Percentiles rank a stretch among this genome's conserved stretches.
phyloP scores from a whole-genome alignment of 2,329 filamentous ascomycete species.

The Nemania sp. region DNA sequence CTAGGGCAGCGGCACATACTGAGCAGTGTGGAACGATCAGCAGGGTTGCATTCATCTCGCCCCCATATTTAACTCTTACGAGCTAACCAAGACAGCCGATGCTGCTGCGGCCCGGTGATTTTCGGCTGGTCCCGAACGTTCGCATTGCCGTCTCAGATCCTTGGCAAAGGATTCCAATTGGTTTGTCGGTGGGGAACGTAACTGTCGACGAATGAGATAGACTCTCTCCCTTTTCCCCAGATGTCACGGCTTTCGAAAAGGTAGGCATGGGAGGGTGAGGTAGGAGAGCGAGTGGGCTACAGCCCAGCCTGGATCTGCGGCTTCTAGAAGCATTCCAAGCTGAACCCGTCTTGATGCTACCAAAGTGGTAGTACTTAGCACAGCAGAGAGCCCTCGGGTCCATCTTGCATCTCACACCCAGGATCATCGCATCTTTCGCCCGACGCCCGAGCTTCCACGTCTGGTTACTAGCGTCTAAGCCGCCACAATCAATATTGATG shows the following conservation, averaged over 20 bases:
- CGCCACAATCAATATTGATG: constrained; percentile 29
- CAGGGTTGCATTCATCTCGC: background rate
- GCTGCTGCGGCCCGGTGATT: constrained; percentile 4
- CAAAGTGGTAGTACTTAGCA: background rate
- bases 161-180: background rate
- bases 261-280: background rate
- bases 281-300: background rate
- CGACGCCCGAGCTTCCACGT: constrained; percentile 21
- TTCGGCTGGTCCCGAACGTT: constrained; percentile 21
- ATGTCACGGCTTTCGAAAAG: background rate
- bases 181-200: background rate
- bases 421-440: constrained; percentile 9
- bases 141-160: constrained; percentile 3
- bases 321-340: constrained; percentile 28
- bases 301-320: constrained; percentile 11
- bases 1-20: background rate
- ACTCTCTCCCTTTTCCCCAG: constrained; percentile 18
- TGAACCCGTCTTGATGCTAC: background rate
- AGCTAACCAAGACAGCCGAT: background rate
- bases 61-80: background rate
- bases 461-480: constrained; percentile 15
- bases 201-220: background rate
- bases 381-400: constrained; percentile 10
- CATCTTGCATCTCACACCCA: constrained; percentile 6
- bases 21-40: constrained; percentile 3